Base-by-base conservation (phyloP, 176 grass and related monocot genomes). In the Chrysopogon serrulatus region DNA sequence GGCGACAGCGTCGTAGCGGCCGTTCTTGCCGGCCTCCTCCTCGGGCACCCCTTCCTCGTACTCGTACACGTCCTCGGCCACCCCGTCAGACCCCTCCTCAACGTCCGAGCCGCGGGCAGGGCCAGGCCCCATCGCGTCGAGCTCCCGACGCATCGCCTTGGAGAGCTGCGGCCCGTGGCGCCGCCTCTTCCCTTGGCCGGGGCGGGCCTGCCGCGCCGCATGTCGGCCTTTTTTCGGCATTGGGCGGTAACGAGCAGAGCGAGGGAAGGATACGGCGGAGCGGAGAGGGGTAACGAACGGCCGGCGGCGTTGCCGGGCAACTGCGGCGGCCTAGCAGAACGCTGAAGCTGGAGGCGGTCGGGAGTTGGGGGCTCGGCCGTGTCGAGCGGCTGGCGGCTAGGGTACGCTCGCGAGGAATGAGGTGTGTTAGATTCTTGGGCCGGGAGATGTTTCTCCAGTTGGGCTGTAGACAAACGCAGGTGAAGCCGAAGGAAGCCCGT, bases 1-100 rank as follows among this genome's bases (percentile, higher is more conserved):
- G 27, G 86, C 89, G 48, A 98, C 91, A 84, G 81, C 83, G 74
- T 98, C 96, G 72, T 85, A 98, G 56, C 96, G 91, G 68, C 82
- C 87, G 68, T 98, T 98, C 87, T 92, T 98, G 64, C 89, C 78
- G 62, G 85, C 82, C 82, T 98, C 96, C 89, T 98, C 96, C 75
- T 90, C 87, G 24, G 93, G 84, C 36, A 93, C 68, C 63, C 82
- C 85, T 49, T 98, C 96, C 35, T 95, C 93, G 77, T 95, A 88
- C 87, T 95, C 93, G 73, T 98, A 98, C 21, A 95, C 65, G 73
- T 98, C 91, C 56, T 76, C 87, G 17, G 2, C 82, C 40, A 45
- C 90, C 27, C 12, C 53, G 30, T 84, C 90, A 2, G 36, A 45
- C 6, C 85, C 74, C 12, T 74, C 75, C 1, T 85, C 86, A 1